Evolutionary conservation across 805 yeast species (phyloP), one percentile per base, ranked within the genome.

Genomic region (Candida sakaeoensis): DNA sequence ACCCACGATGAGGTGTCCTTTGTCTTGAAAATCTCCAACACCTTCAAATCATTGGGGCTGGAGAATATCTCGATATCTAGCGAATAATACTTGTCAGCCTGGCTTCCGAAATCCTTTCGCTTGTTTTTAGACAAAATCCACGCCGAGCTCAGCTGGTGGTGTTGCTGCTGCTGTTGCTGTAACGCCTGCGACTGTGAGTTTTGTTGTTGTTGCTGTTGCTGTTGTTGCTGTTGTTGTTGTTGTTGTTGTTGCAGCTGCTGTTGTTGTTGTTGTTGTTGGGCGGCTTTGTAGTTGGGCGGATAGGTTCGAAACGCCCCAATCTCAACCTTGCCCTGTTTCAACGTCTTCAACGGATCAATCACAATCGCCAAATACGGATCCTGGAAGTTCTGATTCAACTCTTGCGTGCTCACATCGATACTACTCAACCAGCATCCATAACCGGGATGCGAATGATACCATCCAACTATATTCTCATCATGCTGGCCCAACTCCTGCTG

Each of bases 391-490:
- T 89, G 97, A 52, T 90, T 88, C 55, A 88, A 72, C 16, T 70
- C 61, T 57, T 91, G 98, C 0, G 98, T 91, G 33, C 85, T 81
- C 24, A 93, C 95, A 61, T 91, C 98, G 28, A 91, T 88, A 3
- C 93, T 95, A 40, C 93, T 82, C 32, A 91, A 62, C 96, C 97
- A 91, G 58, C 97, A 90, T 13, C 96, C 97, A 59, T 89, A 91
- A 0, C 96, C 96, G 0, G 99, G 99, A 60, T 91, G 99, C 4
- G 91, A 88, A 60, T 72, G 98, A 61, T 93, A 91, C 99, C 99
- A 91, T 8, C 99, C 99, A 12, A 93, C 86, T 16, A 91, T 84
- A 49, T 85, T 75, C 46, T 85, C 74, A n/a, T 55, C 47, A 17
- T 62, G 53, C 5, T 18, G 19, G 1, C 77, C 77, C 14, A 72